phyloP scores from a whole-genome alignment of 2,329 filamentous ascomycete species.

The Aspergillus pseudoterreus region DNA sequence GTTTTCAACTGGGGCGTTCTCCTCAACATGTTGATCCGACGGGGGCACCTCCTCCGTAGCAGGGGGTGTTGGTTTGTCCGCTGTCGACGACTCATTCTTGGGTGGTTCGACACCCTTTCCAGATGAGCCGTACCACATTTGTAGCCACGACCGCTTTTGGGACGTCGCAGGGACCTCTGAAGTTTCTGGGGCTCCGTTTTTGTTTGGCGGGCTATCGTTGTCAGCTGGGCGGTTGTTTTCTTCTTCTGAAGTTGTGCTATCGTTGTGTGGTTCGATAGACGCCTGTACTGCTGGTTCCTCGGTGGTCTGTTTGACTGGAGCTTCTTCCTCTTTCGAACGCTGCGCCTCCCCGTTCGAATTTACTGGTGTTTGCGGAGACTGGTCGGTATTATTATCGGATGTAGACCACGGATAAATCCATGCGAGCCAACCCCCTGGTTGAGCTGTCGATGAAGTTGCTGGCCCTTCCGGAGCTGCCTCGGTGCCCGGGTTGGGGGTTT shows the following conservation, averaged over 20 bases:
- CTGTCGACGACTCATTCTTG: conserved; percentile 10
- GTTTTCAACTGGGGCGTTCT: conserved; percentile 14
- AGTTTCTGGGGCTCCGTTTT: conserved; percentile 10
- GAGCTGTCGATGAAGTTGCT: conserved; percentile 8
- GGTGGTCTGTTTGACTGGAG: background rate
- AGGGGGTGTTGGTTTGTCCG: conserved; percentile 11
- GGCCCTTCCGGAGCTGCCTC: background rate
- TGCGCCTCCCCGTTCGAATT: background rate
- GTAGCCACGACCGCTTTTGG: conserved; percentile 43
- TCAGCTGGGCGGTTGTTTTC: conserved; percentile 8
- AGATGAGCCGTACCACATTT: conserved; percentile 39
- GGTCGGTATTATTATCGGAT: conserved; percentile 5
- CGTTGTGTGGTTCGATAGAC: conserved; percentile 7
- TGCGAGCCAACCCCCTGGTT: conserved; percentile 33
- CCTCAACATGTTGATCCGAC: conserved; percentile 11
- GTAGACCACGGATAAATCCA: conserved; percentile 33
- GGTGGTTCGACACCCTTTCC: conserved; percentile 23
- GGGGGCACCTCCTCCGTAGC: conserved; percentile 7
- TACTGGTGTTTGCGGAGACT: background rate
- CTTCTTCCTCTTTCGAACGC: background rate
- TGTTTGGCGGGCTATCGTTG: conserved; percentile 5
- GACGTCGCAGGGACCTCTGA: conserved; percentile 15
- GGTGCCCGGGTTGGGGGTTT: conserved; percentile 13
- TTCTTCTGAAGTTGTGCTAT: conserved; percentile 12
- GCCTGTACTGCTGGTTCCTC: conserved; percentile 14